Evolutionary conservation across 2,329 filamentous ascomycete species (phyloP).

Genomic region (Ampelomyces quisqualis): DNA sequence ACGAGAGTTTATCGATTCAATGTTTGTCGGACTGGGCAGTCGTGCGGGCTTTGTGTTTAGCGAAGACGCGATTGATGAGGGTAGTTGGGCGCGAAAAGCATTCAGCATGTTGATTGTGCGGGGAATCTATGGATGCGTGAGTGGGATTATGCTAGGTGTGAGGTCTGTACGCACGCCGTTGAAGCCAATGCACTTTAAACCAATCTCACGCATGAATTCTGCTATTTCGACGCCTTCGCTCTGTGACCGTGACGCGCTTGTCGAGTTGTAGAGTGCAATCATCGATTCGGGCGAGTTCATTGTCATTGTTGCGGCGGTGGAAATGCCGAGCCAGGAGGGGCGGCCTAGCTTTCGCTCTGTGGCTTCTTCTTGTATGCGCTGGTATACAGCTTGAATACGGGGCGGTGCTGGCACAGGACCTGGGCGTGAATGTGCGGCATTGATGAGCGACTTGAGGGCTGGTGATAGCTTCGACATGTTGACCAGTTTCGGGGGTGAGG

Average conservation of each 20-base stretch:
- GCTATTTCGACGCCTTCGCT: constrained; percentile 55
- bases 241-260: constrained; percentile 21
- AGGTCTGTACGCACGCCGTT: constrained; percentile 62
- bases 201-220: constrained; percentile 73
- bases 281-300: constrained; percentile 82
- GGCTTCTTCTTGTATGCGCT: constrained; percentile 36
- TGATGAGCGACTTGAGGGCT: constrained; percentile 39
- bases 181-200: constrained; percentile 76
- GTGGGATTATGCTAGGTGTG: neutral
- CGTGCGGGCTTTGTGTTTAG: constrained; percentile 62
- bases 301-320: constrained; percentile 76
- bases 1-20: constrained; percentile 57
- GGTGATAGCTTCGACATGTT: constrained; percentile 42
- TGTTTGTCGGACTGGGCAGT: constrained; percentile 46
- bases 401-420: constrained; percentile 38
- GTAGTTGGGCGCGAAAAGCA: constrained; percentile 66
- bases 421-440: constrained; percentile 38
- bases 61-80: constrained; percentile 53
- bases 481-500: neutral
- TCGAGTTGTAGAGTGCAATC: constrained; percentile 58
- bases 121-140: constrained; percentile 68
- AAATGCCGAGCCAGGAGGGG: constrained; percentile 42
- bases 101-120: constrained; percentile 81
- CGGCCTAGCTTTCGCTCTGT: constrained; percentile 31
- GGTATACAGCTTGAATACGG: constrained; percentile 35